Percentiles rank a stretch among this genome's conserved stretches.
Conservation (phyloP, 176 grass and related monocot species). For the Tillandsia leiboldiana region DNA sequence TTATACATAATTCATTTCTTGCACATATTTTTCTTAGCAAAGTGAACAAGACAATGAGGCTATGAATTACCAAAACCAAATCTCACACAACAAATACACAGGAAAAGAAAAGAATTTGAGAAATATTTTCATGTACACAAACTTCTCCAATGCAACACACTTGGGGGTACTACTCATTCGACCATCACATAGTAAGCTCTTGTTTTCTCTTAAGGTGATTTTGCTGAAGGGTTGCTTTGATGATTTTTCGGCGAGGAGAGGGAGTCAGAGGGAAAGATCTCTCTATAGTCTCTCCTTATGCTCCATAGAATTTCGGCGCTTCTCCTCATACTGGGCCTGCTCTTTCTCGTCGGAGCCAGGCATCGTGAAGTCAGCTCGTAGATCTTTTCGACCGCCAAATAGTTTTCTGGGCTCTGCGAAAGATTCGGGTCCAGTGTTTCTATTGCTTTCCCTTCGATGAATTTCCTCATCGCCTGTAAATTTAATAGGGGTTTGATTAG, state of each 20-base stretch:
- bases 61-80: too few species aligned
- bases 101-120: too few species aligned
- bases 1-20: too few species aligned
- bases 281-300: constrained; percentile 67
- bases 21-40: too few species aligned
- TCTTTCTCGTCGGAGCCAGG: constrained; percentile 47
- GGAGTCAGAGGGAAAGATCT: constrained; percentile 13
- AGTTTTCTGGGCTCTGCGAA: constrained; percentile 29
- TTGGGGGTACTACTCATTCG: too few species aligned
- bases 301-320: constrained; percentile 66
- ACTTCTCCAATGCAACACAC: too few species aligned
- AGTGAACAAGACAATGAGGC: too few species aligned
- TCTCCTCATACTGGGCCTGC: constrained; percentile 54
- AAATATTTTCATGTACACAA: too few species aligned
- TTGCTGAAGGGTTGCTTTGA: neutral
- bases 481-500: constrained; percentile 7
- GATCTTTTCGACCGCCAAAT: constrained; percentile 47
- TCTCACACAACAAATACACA: too few species aligned
- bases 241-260: neutral
- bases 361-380: constrained; percentile 52
- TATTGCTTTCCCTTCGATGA: constrained; percentile 44
- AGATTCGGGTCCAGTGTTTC: constrained; percentile 55
- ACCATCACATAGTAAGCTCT: too few species aligned
- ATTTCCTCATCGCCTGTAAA: constrained; percentile 61
- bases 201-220: neutral